Evolutionary conservation across 805 yeast species (phyloP).

Genomic region (Yarrowia divulgata): DNA sequence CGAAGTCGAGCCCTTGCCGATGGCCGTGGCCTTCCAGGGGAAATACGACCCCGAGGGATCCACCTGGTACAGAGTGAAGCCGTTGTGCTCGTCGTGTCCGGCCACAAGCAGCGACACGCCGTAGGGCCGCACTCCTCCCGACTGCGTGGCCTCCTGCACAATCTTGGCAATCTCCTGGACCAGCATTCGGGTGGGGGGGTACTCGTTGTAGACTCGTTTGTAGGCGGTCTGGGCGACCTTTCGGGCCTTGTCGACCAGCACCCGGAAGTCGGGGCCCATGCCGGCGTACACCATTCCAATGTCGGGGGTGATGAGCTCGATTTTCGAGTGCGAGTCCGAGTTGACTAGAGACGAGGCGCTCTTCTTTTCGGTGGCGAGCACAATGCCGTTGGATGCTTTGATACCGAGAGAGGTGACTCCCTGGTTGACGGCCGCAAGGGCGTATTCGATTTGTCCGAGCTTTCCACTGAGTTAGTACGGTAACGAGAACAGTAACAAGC

Average conservation of each 20-base stretch:
- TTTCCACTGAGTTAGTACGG: slow-evolving; percentile 75
- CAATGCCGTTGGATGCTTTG: slow-evolving; percentile 93
- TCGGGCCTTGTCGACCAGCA: slow-evolving; percentile 90
- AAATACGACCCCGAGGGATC: slow-evolving; percentile 98
- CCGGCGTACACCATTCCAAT: slow-evolving; percentile 97
- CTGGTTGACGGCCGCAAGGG: slow-evolving; percentile 94
- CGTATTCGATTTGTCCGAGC: slow-evolving; percentile 96
- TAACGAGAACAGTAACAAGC: too few species aligned
- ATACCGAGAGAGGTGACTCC: slow-evolving; percentile 98
- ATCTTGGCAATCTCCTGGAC: slow-evolving; percentile 95
- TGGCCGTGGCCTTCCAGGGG: slow-evolving; percentile 99
- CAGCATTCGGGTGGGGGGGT: slow-evolving; percentile 93
- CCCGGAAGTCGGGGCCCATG: slow-evolving; percentile 98
- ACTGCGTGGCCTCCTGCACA: slow-evolving; percentile 98
- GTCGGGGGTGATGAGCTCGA: slow-evolving; percentile 87
- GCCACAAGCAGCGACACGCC: slow-evolving; percentile 95
- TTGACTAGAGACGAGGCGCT: slow-evolving; percentile 79
- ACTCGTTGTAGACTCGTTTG: slow-evolving; percentile 92
- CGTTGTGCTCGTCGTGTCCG: slow-evolving; percentile 82
- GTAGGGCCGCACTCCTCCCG: slow-evolving; percentile 98
- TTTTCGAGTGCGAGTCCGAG: slow-evolving; percentile 75
- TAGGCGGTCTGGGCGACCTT: slow-evolving; percentile 91
- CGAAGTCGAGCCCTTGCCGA: slow-evolving; percentile 94
- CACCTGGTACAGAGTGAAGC: slow-evolving; percentile 88
- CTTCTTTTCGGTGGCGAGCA: slow-evolving; percentile 95